Evolutionary conservation across 2,329 filamentous ascomycete species (phyloP).

Genomic region (Helotiales sp.): DNA sequence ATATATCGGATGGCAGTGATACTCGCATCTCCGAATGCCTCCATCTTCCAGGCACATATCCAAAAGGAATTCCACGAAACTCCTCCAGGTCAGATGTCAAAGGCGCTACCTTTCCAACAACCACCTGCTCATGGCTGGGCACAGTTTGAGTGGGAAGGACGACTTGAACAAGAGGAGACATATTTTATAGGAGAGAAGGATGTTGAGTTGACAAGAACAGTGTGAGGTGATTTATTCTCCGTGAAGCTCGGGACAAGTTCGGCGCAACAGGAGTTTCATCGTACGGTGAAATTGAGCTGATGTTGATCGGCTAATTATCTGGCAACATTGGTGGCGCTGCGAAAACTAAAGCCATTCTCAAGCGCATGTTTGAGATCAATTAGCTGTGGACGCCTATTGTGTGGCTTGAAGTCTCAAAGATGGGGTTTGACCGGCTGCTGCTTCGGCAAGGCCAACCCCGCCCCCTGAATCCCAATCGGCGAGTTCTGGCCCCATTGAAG

Average conservation of each 20-base stretch:
- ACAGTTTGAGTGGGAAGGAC: not conserved
- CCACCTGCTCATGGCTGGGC: not conserved
- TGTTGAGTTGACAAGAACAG: not conserved
- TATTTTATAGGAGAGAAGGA: not conserved
- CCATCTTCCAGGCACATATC: constrained; percentile 8
- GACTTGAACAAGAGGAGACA: not conserved
- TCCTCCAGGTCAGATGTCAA: constrained; percentile 9
- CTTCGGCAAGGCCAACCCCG: not conserved
- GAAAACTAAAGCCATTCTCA: not conserved
- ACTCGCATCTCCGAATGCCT: constrained; percentile 6
- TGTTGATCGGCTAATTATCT: not conserved
- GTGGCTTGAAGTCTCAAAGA: not conserved
- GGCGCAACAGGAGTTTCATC: not conserved
- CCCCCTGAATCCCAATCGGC: not conserved
- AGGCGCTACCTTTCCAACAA: constrained; percentile 7
- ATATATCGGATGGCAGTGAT: constrained; percentile 1
- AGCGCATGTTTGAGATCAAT: not conserved
- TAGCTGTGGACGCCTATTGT: not conserved
- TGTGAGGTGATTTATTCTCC: not conserved
- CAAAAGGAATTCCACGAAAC: constrained; percentile 15
- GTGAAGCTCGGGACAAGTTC: not conserved
- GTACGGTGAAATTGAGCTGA: not conserved
- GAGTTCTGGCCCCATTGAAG: not conserved
- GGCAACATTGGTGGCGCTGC: too few species aligned
- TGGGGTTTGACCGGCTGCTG: not conserved